Evolutionary conservation across 2,329 filamentous ascomycete species (phyloP).

Genomic region (Seiridium cupressi): DNA sequence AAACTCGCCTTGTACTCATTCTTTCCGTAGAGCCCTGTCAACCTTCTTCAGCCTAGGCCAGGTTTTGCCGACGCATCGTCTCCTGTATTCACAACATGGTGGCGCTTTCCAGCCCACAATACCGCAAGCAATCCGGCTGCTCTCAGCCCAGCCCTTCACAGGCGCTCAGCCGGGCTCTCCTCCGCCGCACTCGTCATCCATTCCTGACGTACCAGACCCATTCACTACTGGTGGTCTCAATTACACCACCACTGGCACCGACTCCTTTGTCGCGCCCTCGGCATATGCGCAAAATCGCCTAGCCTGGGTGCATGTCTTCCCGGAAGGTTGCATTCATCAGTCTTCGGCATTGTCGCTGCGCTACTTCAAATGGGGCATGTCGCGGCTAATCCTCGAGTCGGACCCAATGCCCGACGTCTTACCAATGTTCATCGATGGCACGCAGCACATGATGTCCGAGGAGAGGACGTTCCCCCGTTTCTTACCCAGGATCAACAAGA

Average conservation of each 20-base stretch:
- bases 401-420: conserved; percentile 85
- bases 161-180: conserved; percentile 14
- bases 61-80: conserved; percentile 84
- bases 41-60: conserved; percentile 89
- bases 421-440: conserved; percentile 92
- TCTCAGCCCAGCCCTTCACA: conserved; percentile 60
- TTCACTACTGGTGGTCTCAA: conserved; percentile 46
- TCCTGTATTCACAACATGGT: conserved; percentile 73
- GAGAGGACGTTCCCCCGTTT: conserved; percentile 76
- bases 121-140: conserved; percentile 77
- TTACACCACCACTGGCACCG: conserved; percentile 66
- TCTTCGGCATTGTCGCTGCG: conserved; percentile 75
- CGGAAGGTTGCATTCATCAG: conserved; percentile 93
- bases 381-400: conserved; percentile 84
- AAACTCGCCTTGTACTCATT: not conserved
- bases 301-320: conserved; percentile 93
- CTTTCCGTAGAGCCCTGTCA: conserved; percentile 55
- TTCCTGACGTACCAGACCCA: conserved; percentile 44
- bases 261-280: conserved; percentile 69
- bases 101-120: conserved; percentile 90
- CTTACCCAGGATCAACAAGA: conserved; percentile 71
- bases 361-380: conserved; percentile 98
- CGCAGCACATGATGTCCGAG: conserved; percentile 86
- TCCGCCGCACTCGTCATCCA: conserved; percentile 1
- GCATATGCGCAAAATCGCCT: conserved; percentile 67